phyloP scores from a whole-genome alignment of 371 early-diverging fungal species.

The Parasitella parasitica region DNA sequence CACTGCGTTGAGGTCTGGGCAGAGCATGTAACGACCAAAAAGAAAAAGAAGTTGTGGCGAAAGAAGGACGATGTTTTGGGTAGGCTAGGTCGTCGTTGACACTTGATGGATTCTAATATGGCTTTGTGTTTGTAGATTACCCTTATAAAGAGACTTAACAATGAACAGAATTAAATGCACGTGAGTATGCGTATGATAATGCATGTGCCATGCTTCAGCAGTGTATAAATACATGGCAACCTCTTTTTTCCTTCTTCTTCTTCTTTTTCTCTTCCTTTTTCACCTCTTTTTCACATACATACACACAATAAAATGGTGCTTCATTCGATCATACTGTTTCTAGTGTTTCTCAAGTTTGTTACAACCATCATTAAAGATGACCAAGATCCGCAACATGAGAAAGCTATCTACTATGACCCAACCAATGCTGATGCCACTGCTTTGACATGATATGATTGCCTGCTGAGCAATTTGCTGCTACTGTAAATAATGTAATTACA shows the following conservation, averaged over 20 bases:
- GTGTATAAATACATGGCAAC: neutral
- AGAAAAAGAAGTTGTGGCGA: conserved; percentile 83
- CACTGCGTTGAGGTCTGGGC: conserved; percentile 79
- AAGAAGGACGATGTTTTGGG: conserved; percentile 72
- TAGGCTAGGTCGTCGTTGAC: conserved; percentile 1
- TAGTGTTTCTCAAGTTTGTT: conserved; percentile 17
- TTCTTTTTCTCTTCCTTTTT: neutral
- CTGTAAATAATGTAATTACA: neutral
- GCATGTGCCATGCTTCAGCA: neutral
- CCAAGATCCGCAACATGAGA: conserved; percentile 5
- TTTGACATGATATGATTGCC: neutral
- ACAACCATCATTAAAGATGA: conserved; percentile 8
- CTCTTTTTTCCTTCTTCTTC: neutral
- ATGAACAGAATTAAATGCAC: neutral
- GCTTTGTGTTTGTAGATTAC: conserved; percentile 29
- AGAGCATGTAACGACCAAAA: conserved; percentile 69
- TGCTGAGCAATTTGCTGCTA: neutral
- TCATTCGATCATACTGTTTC: conserved; percentile 16
- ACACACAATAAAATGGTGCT: conserved; percentile 1
- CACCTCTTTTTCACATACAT: neutral
- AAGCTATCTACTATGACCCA: conserved; percentile 1
- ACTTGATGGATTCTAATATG: neutral
- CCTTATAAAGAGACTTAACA: conserved; percentile 41
- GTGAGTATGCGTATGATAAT: neutral
- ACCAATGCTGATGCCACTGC: neutral